Conservation (phyloP, 164 flowering plant species). For the Berberis vulgaris region DNA sequence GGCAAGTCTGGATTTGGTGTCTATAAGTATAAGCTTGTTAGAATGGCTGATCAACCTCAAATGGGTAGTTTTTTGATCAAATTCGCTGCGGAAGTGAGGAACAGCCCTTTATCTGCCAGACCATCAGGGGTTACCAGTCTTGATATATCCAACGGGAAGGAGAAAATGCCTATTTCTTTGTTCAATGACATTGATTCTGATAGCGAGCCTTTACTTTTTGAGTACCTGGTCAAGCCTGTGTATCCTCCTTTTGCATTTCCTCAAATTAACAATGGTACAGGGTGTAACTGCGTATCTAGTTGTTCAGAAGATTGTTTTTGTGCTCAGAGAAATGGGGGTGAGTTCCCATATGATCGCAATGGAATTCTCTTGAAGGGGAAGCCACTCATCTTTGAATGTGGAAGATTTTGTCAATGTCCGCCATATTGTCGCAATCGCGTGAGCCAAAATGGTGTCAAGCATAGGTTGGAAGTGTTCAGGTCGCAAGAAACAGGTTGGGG, state of each 20-base stretch:
- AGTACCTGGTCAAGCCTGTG: constrained; percentile 43
- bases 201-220: constrained; percentile 48
- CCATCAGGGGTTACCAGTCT: constrained; percentile 56
- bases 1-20: constrained; percentile 93
- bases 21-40: constrained; percentile 62
- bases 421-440: constrained; percentile 63
- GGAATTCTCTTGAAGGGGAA: constrained; percentile 74
- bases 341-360: constrained; percentile 57
- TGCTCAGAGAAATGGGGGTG: constrained; percentile 69
- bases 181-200: constrained; percentile 72
- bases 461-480: constrained; percentile 63
- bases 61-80: constrained; percentile 70
- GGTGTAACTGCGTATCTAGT: constrained; percentile 55
- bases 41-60: constrained; percentile 64
- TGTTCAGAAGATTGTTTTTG: constrained; percentile 56
- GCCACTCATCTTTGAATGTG: constrained; percentile 81
- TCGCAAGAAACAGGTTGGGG: constrained; percentile 81
- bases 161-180: constrained; percentile 50
- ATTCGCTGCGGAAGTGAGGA: constrained; percentile 46
- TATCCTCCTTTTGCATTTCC: constrained; percentile 41
- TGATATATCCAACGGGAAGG: constrained; percentile 62
- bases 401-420: constrained; percentile 58
- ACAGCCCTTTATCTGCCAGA: constrained; percentile 34
- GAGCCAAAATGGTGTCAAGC: constrained; percentile 50
- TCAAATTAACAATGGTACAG: constrained; percentile 20